Percentiles rank a stretch among this genome's conserved stretches.
Evolutionary conservation across 192 early-diverging fungal species (phyloP).

Genomic region (Martensiomyces pterosporus): DNA sequence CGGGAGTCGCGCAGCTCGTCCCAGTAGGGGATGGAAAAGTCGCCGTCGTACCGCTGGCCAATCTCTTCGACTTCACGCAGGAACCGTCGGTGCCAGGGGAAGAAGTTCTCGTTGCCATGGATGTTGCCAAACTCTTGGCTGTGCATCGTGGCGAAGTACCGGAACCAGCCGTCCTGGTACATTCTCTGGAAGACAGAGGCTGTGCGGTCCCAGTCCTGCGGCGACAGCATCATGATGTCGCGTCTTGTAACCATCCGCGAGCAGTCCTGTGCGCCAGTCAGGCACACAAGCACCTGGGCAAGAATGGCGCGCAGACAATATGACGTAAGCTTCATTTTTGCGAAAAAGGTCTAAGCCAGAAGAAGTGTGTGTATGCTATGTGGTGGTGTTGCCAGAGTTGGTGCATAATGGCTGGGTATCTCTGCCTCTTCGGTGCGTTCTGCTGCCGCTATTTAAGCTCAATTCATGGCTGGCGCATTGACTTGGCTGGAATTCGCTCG

Average conservation of each 20-base stretch:
- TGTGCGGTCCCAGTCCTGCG: conserved; percentile 36
- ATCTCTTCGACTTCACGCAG: conserved; percentile 51
- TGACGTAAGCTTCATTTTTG: too few species aligned
- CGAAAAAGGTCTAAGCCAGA: too few species aligned
- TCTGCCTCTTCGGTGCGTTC: too few species aligned
- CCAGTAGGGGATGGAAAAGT: conserved; percentile 56
- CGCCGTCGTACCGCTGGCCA: conserved; percentile 44
- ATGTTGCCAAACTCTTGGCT: conserved; percentile 43
- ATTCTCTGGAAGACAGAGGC: conserved; percentile 30
- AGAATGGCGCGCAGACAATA: conserved; percentile 9
- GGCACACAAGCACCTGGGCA: conserved; percentile 12
- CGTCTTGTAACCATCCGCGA: conserved; percentile 19
- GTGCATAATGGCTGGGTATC: too few species aligned
- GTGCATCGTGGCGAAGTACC: conserved; percentile 40
- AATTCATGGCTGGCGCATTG: too few species aligned
- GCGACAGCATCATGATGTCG: conserved; percentile 36
- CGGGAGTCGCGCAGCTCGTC: conserved; percentile 56
- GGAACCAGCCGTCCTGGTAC: conserved; percentile 45
- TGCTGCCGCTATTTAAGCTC: too few species aligned
- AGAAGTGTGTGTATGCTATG: too few species aligned
- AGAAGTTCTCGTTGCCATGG: conserved; percentile 52
- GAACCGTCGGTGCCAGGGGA: conserved; percentile 55
- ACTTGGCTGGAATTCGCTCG: too few species aligned
- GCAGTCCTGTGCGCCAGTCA: conserved; percentile 32
- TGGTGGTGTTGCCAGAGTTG: too few species aligned